Base-by-base conservation (phyloP, 768 basidiomycete species). In the Mycena indigotica region DNA sequence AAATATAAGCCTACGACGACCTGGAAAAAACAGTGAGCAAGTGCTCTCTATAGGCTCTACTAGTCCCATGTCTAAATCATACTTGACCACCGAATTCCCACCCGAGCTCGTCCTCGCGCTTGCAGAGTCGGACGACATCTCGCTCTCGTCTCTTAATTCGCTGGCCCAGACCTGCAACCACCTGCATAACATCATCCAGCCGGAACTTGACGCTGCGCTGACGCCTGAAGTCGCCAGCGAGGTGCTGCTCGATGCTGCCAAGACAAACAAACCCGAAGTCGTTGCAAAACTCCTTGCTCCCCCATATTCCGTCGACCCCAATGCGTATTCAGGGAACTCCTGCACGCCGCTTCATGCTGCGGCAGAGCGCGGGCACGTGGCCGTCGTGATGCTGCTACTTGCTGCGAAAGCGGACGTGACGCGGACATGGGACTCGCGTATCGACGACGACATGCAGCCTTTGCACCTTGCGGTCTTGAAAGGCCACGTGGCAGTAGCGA, bases 331-430 rank as follows among this genome's bases (percentile, higher is more conserved):
- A 5, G 6, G 28, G 3, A 3, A 23, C 5, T 12, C 8, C 13
- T 26, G 45, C 5, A 38, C 55, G 12, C 55, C 55, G 12, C 49
- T 50, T 5, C 55, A 56, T 32, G 45, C 29, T 10, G 55, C 55
- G 5, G 55, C 55, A 4, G 45, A 23, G 1, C 21, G 19, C 4
- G 30, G 46, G 3, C 44, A 56, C 46, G 32, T 24, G 6, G 55
- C 16, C 16, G 38, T 50, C 25, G 44, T 35, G 30, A 4, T 15
- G 8, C 55, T n/a, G 25, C 55, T 56, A 15, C 55, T 56, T 8
- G 55, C 8, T 21, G 50, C 50, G 5, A 30, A 30, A 16, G 50
- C 50, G 4, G 50, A 51, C 23, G 15, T 17, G 28, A 29, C 6
- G 10, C 28, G 28, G 8, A 16, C 15, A 13, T 26, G 21, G 21